A percentile compares a stretch with the other conserved stretches of the same genome.
Evolutionary conservation across 208 protist genomes (phyloP).

Genomic region (Novymonas esmeraldas): DNA sequence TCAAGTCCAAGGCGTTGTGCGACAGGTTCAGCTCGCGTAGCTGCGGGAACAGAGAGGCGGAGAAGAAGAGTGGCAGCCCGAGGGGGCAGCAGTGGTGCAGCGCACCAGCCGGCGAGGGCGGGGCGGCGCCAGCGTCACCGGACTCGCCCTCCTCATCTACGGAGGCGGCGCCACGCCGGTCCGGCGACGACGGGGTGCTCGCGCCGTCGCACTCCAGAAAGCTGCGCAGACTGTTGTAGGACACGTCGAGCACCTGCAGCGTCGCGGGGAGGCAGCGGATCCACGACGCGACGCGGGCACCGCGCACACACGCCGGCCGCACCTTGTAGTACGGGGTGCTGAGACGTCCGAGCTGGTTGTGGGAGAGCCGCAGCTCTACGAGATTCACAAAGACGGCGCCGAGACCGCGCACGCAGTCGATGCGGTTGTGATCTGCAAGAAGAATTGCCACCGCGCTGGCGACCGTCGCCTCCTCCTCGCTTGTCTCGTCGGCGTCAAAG

Average conservation of each 20-base stretch:
- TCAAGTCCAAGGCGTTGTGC: constrained; percentile 63
- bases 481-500: constrained; percentile 48
- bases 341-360: constrained; percentile 64
- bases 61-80: constrained; percentile 65
- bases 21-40: constrained; percentile 60
- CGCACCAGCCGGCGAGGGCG: constrained; percentile 9
- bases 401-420: constrained; percentile 61
- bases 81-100: constrained; percentile 62
- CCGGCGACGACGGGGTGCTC: background rate
- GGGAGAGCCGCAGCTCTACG: constrained; percentile 56
- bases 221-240: constrained; percentile 68
- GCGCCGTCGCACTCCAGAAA: constrained; percentile 57
- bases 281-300: constrained; percentile 58
- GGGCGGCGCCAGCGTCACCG: background rate
- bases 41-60: constrained; percentile 46
- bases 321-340: constrained; percentile 34
- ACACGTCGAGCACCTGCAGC: constrained; percentile 64
- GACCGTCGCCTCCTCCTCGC: constrained; percentile 48
- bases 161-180: background rate
- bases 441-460: constrained; percentile 53
- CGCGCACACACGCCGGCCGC: background rate
- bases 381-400: constrained; percentile 56
- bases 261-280: constrained; percentile 63
- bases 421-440: constrained; percentile 56
- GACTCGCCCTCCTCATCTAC: background rate